Conservation (phyloP, 257 asterid genomes). For the Fraxinus anomala region DNA sequence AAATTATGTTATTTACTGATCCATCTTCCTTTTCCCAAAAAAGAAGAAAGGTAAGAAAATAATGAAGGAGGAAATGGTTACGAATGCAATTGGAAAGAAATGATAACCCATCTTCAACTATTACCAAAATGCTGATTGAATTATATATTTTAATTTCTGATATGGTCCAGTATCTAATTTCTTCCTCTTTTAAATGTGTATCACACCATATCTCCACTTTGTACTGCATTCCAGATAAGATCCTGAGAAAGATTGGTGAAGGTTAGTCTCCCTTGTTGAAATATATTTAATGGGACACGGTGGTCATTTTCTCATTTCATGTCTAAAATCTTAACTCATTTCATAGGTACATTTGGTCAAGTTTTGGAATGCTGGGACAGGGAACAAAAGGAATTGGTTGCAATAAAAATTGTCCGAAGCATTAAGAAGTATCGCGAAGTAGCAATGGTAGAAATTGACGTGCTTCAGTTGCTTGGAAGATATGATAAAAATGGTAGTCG, state of each 20-base stretch:
- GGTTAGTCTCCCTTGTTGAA: constrained; percentile 35
- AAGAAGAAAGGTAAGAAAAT: not conserved
- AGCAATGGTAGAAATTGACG: constrained; percentile 54
- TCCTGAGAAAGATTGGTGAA: constrained; percentile 54
- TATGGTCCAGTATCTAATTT: not conserved
- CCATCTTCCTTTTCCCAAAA: not conserved
- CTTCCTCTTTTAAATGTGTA: constrained; percentile 3
- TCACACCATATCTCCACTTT: not conserved
- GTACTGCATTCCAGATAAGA: constrained; percentile 47
- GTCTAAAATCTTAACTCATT: not conserved
- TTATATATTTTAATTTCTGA: not conserved
- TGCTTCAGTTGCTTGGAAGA: constrained; percentile 59
- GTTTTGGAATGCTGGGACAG: constrained; percentile 63
- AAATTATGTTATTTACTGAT: not conserved
- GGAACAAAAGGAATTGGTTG: constrained; percentile 45
- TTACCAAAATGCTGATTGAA: not conserved
- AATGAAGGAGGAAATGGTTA: not conserved
- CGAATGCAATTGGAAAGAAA: not conserved
- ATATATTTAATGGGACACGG: not conserved
- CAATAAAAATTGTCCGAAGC: constrained; percentile 54
- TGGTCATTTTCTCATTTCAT: not conserved
- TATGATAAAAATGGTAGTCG: constrained; percentile 51
- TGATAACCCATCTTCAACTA: not conserved
- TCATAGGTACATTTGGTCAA: constrained; percentile 57
- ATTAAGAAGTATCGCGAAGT: constrained; percentile 60